Percentiles rank a stretch among this genome's conserved stretches.
phyloP scores from a whole-genome alignment of 108 stramenopile species.

The Cyclotella sp. region DNA sequence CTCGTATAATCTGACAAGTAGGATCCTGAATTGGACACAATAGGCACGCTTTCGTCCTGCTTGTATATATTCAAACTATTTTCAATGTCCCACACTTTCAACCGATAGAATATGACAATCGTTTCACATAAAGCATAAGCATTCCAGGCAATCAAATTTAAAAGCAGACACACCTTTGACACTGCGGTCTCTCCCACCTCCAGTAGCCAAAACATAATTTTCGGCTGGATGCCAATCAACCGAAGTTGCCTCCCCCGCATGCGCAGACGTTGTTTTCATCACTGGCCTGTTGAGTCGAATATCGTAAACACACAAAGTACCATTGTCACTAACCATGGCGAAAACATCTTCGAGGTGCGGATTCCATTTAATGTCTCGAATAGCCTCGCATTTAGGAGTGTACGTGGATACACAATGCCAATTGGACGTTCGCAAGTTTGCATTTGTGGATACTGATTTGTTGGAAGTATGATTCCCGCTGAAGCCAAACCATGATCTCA shows the following conservation, averaged over 20 bases:
- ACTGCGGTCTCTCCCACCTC: conserved; percentile 76
- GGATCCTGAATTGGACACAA: conserved; percentile 53
- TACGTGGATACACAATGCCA: conserved; percentile 74
- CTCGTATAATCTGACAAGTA: conserved; percentile 58
- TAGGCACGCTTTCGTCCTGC: conserved; percentile 36
- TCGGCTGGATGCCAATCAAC: conserved; percentile 86
- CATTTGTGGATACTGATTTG: conserved; percentile 17
- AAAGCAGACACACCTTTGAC: conserved; percentile 62
- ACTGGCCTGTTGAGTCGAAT: conserved; percentile 61
- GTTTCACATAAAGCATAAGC: background rate
- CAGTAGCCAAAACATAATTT: conserved; percentile 75
- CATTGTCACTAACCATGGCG: conserved; percentile 79
- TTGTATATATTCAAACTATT: conserved; percentile 43
- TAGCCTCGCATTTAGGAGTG: conserved; percentile 80
- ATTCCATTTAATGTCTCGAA: conserved; percentile 84
- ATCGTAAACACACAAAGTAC: conserved; percentile 76
- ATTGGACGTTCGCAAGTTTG: conserved; percentile 22
- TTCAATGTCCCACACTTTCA: conserved; percentile 57
- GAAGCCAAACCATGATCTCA: conserved; percentile 46
- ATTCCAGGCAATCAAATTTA: background rate
- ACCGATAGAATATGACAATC: conserved; percentile 28
- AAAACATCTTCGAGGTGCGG: conserved; percentile 76
- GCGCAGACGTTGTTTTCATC: conserved; percentile 72
- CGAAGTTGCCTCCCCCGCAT: conserved; percentile 83
- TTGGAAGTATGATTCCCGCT: conserved; percentile 21